Conservation (phyloP, 768 basidiomycete genomes). For the Austroboletus eburneus region DNA sequence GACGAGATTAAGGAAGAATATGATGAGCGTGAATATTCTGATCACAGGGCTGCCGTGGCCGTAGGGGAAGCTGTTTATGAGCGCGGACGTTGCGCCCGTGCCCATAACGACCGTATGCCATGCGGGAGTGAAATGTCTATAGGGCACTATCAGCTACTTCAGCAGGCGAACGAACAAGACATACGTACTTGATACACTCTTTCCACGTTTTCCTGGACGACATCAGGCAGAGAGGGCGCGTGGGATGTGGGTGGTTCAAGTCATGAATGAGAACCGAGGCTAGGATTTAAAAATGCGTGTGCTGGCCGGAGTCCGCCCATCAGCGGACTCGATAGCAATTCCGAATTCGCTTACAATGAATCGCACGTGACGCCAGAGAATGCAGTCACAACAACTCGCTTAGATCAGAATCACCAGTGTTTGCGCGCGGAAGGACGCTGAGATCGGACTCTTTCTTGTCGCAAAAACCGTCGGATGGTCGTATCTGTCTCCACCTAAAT, state of each 20-base stretch:
- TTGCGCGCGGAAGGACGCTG: no score
- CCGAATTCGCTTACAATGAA: conserved; percentile 2
- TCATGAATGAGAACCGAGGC: no score
- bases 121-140: conserved; percentile 43
- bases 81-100: conserved; percentile 38
- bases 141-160: neutral
- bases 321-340: neutral
- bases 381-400: no score
- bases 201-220: conserved; percentile 32
- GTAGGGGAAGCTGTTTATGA: conserved; percentile 43
- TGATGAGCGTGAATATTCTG: conserved; percentile 32
- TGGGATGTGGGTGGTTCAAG: no score
- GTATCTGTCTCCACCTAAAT: no score
- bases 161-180: neutral
- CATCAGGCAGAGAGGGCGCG: no score
- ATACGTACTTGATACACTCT: conserved; percentile 37
- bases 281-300: no score
- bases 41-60: conserved; percentile 32
- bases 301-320: no score
- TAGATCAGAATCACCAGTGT: no score
- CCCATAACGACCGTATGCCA: conserved; percentile 49
- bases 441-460: no score
- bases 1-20: conserved; percentile 38
- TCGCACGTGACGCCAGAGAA: no score
- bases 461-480: no score